Percentiles rank a stretch among this genome's conserved stretches.
phyloP scores from a whole-genome alignment of 768 basidiomycete species.

The Naganishia antarctica region DNA sequence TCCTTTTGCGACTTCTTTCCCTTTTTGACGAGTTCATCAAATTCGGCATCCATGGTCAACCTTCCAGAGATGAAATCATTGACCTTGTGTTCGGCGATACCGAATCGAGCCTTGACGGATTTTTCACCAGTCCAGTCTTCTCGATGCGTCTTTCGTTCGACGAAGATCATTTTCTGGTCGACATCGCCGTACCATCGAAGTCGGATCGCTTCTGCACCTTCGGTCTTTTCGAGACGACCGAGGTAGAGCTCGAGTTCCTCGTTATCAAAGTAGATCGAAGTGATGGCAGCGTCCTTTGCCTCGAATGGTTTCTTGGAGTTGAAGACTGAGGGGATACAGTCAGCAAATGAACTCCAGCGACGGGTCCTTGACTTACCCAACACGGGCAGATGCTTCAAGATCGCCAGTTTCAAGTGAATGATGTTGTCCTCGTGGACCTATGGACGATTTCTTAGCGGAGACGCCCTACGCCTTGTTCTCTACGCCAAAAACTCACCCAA shows the following conservation, averaged over 20 bases:
- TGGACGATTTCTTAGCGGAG: slow-evolving; percentile 24
- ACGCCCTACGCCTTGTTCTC: neutral
- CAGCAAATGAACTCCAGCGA: neutral
- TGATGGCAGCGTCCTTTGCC: slow-evolving; percentile 79
- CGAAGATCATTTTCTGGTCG: slow-evolving; percentile 62
- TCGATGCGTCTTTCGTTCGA: slow-evolving; percentile 61
- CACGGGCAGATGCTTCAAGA: slow-evolving; percentile 86
- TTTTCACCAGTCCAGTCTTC: slow-evolving; percentile 99
- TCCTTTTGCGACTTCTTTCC: slow-evolving; percentile 91
- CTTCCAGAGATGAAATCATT: slow-evolving; percentile 85
- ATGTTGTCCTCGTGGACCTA: slow-evolving; percentile 87
- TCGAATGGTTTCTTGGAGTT: slow-evolving; percentile 91
- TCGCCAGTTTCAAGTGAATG: slow-evolving; percentile 85
- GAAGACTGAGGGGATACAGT: slow-evolving; percentile 62
- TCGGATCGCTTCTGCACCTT: slow-evolving; percentile 94
- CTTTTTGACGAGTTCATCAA: slow-evolving; percentile 75
- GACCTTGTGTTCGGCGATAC: slow-evolving; percentile 86
- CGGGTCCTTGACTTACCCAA: slow-evolving; percentile 60
- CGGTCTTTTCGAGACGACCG: slow-evolving; percentile 94
- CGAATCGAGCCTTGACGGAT: slow-evolving; percentile 93
- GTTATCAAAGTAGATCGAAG: slow-evolving; percentile 95
- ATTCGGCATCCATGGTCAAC: slow-evolving; percentile 88
- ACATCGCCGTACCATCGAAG: slow-evolving; percentile 95
- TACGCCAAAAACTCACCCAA: slow-evolving; percentile 63
- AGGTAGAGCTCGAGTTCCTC: slow-evolving; percentile 93